A percentile compares a stretch with the other conserved stretches of the same genome.
phyloP scores from a whole-genome alignment of 2,329 filamentous ascomycete genomes.

The Colletotrichum liriopes region DNA sequence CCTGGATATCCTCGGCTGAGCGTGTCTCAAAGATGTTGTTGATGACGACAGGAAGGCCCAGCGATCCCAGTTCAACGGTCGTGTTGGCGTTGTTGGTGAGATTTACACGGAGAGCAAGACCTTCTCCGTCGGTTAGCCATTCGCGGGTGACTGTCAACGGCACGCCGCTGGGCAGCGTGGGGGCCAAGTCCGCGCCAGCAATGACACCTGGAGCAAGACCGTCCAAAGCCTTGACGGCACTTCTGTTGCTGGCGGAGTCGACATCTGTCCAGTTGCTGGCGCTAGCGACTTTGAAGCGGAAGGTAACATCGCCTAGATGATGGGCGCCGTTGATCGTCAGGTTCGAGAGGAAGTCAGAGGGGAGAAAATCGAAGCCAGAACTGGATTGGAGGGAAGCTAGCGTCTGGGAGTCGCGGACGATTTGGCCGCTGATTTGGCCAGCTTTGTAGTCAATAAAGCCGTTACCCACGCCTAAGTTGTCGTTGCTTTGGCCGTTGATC shows the following conservation, averaged over 20 bases:
- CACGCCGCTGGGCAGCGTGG: constrained; percentile 56
- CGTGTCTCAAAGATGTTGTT: constrained; percentile 74
- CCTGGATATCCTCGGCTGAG: constrained; percentile 62
- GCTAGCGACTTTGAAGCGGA: constrained; percentile 64
- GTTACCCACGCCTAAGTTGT: constrained; percentile 9
- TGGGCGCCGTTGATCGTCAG: constrained; percentile 67
- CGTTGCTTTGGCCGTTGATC: constrained; percentile 6
- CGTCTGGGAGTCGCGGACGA: constrained; percentile 56
- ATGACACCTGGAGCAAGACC: constrained; percentile 46
- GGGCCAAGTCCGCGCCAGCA: constrained; percentile 57
- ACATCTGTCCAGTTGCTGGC: constrained; percentile 60
- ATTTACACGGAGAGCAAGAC: constrained; percentile 67
- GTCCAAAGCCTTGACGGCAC: constrained; percentile 52
- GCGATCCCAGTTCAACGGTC: constrained; percentile 67
- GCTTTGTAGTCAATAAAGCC: constrained; percentile 28
- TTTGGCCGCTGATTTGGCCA: constrained; percentile 30
- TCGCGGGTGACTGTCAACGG: constrained; percentile 65
- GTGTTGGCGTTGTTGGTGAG: constrained; percentile 60
- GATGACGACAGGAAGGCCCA: constrained; percentile 73
- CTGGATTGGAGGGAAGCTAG: constrained; percentile 62
- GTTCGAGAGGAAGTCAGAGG: constrained; percentile 63
- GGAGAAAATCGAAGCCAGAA: constrained; percentile 68
- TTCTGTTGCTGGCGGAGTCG: constrained; percentile 62
- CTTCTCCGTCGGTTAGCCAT: constrained; percentile 65
- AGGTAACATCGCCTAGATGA: constrained; percentile 72